Evolutionary conservation across 305 asterid genomes (phyloP), one percentile per base, ranked within the genome.

Genomic region (Caryopteris hybrid): DNA sequence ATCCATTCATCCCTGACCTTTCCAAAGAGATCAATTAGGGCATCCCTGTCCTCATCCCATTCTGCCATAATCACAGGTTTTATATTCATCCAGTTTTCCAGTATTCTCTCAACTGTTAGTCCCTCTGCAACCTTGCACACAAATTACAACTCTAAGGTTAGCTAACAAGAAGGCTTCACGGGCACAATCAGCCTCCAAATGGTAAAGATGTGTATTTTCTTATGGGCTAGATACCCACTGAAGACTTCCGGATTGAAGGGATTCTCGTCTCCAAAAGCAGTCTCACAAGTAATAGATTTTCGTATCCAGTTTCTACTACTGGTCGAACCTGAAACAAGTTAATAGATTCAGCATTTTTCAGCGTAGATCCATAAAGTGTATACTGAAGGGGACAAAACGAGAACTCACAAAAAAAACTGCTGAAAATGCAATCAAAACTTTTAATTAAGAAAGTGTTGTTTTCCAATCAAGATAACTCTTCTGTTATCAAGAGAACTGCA

Each of bases 1-100:
- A 93, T 88, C 97, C 97, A 93, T 48, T 90, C 95, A 75, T 90
- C 96, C 85, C 97, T 86, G 55, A 90, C 86, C 88, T 88, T 88
- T 63, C 99, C 97, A 43, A 93, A 93, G 63, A 93, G 88, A 69
- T 93, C 92, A n/a, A 93, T 73, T 8, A 93, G 83, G 39, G 47
- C 81, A 61, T 93, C 97, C 74, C 79, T 72, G 73, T 84, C 68
- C 83, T 90, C 99, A 36, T 73, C 85, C 97, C 97, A 90, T 71
- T 86, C 97, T 77, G 66, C 78, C 89, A 90, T 79, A 59, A 90
- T 77, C 54, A 88, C 82, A 33, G 97, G 97, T 66, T 93, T 93
- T 79, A 93, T 68, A 62, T 79, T 76, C 58, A 64, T 36, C 99
- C 99, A 93, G 73, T 83, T 84, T 48, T 90, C 96, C 79, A 93